A percentile compares a stretch with the other conserved stretches of the same genome.
These are phyloP conservation scores for Suhomyces sp. DNA, from an alignment of 805 yeast species.

Conservation along the genomic window DNA sequence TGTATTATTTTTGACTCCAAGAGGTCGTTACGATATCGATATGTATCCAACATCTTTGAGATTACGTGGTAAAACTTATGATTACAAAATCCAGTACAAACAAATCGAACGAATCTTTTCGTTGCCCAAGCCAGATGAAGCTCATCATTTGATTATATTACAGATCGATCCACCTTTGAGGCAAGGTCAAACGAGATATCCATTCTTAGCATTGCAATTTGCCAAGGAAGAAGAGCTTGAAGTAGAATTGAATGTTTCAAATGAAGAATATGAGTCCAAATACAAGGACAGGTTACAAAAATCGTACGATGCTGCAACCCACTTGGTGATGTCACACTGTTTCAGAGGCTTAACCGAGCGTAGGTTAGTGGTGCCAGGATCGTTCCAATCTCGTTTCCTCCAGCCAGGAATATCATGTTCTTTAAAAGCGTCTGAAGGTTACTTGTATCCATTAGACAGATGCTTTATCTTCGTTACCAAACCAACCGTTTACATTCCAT, in stretches of 20 bases:
- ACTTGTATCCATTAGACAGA: constrained; percentile 87
- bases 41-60: constrained; percentile 85
- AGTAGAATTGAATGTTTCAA: constrained; percentile 80
- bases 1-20: constrained; percentile 88
- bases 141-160: constrained; percentile 80
- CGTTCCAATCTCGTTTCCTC: constrained; percentile 68
- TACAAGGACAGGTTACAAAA: constrained; percentile 74
- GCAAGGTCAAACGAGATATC: constrained; percentile 97
- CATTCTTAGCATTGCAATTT: constrained; percentile 87
- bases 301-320: constrained; percentile 79
- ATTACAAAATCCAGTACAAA: constrained; percentile 87
- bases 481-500: constrained; percentile 90
- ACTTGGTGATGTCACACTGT: constrained; percentile 81
- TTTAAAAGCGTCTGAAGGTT: constrained; percentile 92
- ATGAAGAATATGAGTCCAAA: constrained; percentile 71
- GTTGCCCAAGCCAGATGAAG: constrained; percentile 90
- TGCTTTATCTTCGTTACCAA: constrained; percentile 88
- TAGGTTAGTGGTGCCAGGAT: constrained; percentile 80
- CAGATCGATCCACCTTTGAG: constrained; percentile 96
- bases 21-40: constrained; percentile 98
- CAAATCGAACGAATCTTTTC: constrained; percentile 89
- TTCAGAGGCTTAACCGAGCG: constrained; percentile 88
- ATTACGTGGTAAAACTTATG: constrained; percentile 95
- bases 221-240: constrained; percentile 87
- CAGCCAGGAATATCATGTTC: constrained; percentile 91